Conservation (phyloP, 164 flowering plant species). For the Aristolochia californica region DNA sequence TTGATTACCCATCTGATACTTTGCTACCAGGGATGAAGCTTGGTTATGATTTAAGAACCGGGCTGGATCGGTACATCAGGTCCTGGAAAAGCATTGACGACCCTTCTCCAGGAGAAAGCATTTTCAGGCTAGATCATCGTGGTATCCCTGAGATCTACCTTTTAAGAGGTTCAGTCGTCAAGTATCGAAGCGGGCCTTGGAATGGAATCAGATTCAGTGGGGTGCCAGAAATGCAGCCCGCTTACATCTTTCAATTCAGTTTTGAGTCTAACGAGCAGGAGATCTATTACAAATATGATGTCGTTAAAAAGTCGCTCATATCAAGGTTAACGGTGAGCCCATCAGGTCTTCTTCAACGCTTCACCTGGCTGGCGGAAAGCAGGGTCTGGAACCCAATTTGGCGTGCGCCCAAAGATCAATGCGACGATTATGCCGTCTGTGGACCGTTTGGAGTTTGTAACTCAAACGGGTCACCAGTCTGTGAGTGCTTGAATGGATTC, state of each 20-base stretch:
- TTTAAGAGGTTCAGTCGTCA: neutral
- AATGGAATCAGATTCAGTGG: constrained; percentile 34
- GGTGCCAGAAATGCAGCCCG: constrained; percentile 3
- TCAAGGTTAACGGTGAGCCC: constrained; percentile 15
- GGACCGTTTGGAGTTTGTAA: constrained; percentile 26
- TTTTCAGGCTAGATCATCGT: constrained; percentile 10
- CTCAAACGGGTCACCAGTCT: constrained; percentile 6
- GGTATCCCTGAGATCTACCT: constrained; percentile 20
- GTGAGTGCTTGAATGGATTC: constrained; percentile 37
- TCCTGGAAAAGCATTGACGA: constrained; percentile 31
- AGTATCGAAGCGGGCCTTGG: constrained; percentile 37
- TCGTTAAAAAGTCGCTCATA: constrained; percentile 4
- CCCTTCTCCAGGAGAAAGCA: constrained; percentile 19
- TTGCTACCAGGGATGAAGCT: constrained; percentile 16
- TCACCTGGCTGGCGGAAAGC: constrained; percentile 10
- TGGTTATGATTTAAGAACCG: constrained; percentile 10
- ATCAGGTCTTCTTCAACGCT: constrained; percentile 17
- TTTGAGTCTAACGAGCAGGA: constrained; percentile 15
- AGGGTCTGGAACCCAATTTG: constrained; percentile 7
- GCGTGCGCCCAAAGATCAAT: constrained; percentile 21
- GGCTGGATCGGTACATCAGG: constrained; percentile 8
- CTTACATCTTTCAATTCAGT: constrained; percentile 5
- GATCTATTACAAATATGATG: constrained; percentile 12
- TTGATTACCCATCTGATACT: constrained; percentile 18
- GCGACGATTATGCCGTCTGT: constrained; percentile 23